Evolutionary conservation across 2,329 filamentous ascomycete species (phyloP), one percentile per base, ranked within the genome.

Genomic region (Neofusicoccum cordaticola): DNA sequence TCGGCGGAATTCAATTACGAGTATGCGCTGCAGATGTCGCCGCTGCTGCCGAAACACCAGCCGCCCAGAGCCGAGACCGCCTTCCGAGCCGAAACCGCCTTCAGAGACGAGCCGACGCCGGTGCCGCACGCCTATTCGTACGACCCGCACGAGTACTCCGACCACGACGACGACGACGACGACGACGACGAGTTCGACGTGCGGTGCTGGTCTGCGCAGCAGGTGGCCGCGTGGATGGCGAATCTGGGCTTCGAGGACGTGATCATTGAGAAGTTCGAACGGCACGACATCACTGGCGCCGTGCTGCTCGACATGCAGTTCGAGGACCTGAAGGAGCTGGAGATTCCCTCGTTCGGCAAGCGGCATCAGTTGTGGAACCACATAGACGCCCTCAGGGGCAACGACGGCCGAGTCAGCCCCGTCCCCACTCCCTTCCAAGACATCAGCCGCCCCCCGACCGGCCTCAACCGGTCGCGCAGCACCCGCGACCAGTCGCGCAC

Each of bases 261-360:
- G 6, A 84, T 94, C 58, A 89, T 95, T 11, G 89, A 96, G 72
- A 91, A 90, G 70, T 97, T 99, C 72, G 85, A 93, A 67, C 86
- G 90, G 71, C 96, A 99, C 76, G 94, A 99, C 74, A 97, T 99
- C 75, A 92, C 90, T 31, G 94, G 94, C 13, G 84, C 88, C 4
- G 91, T 98, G 64, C 81, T 98, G 19, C 88, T 96, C 61, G 93
- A 94, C n/a, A 81, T 99, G 48, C 93, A 96, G 73, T 93, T 94
- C 70, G 92, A 96, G 68, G 93, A 95, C 71, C 80, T 95, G 64
- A 90, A 90, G 75, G 91, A 95, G 77, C 84, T 95, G 17, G 88
- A 89, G 69, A 94, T 95, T 64, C 83, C 85, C 66, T 94, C 91
- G 1, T 94, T 95, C 73, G 91, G 91, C 48, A 90, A 93, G 70